Conservation (phyloP, 208 protist genomes). For the Trypanosoma cruzi region DNA sequence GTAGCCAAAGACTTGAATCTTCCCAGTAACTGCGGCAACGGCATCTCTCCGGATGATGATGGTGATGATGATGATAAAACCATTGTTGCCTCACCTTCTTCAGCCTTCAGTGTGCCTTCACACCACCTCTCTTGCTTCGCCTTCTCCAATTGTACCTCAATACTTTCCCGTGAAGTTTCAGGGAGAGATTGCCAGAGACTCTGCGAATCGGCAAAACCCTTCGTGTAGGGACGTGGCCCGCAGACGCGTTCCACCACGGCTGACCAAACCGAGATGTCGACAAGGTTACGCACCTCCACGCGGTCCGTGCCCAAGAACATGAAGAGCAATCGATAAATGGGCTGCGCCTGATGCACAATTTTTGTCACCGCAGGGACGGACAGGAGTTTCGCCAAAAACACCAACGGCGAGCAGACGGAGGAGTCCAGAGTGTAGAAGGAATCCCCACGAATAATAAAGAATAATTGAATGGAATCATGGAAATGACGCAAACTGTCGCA, state of each 20-base stretch:
- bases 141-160: constrained; percentile 12
- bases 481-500: constrained; percentile 27
- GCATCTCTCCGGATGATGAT: not conserved
- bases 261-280: constrained; percentile 55
- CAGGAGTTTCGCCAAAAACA: constrained; percentile 62
- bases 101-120: constrained; percentile 1
- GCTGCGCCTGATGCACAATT: constrained; percentile 47
- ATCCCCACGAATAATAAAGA: constrained; percentile 41
- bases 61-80: not conserved
- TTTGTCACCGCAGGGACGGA: constrained; percentile 40
- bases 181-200: constrained; percentile 15
- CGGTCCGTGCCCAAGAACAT: constrained; percentile 78
- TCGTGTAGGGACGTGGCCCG: not conserved
- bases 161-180: not conserved
- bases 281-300: constrained; percentile 55
- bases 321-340: constrained; percentile 69
- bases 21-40: constrained; percentile 10
- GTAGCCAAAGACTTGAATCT: constrained; percentile 3
- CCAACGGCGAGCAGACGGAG: constrained; percentile 39
- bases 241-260: constrained; percentile 30
- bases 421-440: constrained; percentile 53
- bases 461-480: constrained; percentile 36
- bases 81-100: constrained; percentile 1
- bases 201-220: not conserved
- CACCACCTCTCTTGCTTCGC: constrained; percentile 4